Base-by-base conservation (phyloP, 768 basidiomycete genomes). In the Mycena crocata region DNA sequence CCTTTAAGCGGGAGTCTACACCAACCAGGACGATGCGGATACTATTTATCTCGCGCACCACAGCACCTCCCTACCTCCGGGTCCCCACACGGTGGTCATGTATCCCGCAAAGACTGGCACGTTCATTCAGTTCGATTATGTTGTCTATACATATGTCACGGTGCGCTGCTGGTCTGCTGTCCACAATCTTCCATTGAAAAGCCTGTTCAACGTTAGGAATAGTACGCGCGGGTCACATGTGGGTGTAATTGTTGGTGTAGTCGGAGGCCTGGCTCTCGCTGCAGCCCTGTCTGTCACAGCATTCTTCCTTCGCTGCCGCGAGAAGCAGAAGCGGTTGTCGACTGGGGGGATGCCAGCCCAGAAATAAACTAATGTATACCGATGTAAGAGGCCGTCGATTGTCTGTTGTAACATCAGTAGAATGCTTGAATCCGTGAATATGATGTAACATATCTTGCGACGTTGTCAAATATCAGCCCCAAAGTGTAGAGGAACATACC, bases 81-180 rank as follows among this genome's bases (percentile, higher is more conserved):
- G 9, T n/a, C 34, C 46, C 26, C 66, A 67, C n/a, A 40, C 52
- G 23, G 35, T 67, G 3, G n/a, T 28, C 1, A 61, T 67, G 28
- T 57, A 61, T 23, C 58, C 66, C 15, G 12, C 5, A 8, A 19
- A 2, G 2, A 2, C 23, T 10, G 30, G 30, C 6, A 17, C n/a
- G 30, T 30, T 44, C 17, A 42, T 64, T 3, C 42, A 67, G 28
- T n/a, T 67, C 12, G 66, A 67, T 23, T 62, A 62, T 21, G 14
- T 67, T 24, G 37, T 67, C 26, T 67, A 56, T 23, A 57, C 39
- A 59, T 62, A 19, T 21, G n/a, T n/a, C n/a, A n/a, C n/a, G n/a
- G 65, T 57, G 5, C 7, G 3, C 1, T 23, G 30, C 7, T 23
- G 0, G 37, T 3, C 32, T 50, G 9, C 13, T 1, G 19, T 39